Evolutionary conservation across 805 yeast genomes (phyloP).

Genomic region (Candida pini): DNA sequence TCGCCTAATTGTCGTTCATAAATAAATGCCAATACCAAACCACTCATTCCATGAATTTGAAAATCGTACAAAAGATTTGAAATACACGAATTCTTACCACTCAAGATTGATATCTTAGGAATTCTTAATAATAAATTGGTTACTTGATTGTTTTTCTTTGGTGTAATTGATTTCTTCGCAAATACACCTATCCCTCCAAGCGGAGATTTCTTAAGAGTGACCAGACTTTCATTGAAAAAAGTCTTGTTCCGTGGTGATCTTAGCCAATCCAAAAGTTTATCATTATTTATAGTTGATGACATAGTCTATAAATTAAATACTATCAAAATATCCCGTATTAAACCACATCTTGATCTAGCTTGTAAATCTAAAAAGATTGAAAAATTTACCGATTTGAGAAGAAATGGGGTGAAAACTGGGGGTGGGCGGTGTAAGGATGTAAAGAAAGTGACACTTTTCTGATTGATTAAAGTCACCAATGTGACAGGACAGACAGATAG

Average conservation of each 20-base stretch:
- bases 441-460: too few species aligned
- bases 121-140: slow-evolving; percentile 42
- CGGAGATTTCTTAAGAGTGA: slow-evolving; percentile 41
- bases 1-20: slow-evolving; percentile 58
- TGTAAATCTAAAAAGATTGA: too few species aligned
- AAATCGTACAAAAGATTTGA: slow-evolving; percentile 63
- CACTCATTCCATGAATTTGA: slow-evolving; percentile 57
- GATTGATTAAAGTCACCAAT: too few species aligned
- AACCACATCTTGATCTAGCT: too few species aligned
- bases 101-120: slow-evolving; percentile 55
- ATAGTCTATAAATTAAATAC: too few species aligned
- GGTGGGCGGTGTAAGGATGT: too few species aligned
- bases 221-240: slow-evolving; percentile 42
- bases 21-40: slow-evolving; percentile 60
- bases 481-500: too few species aligned
- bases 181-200: slow-evolving; percentile 75
- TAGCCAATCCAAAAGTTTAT: slow-evolving; percentile 48
- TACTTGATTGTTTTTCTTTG: slow-evolving; percentile 24
- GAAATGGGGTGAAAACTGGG: too few species aligned
- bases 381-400: too few species aligned
- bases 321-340: too few species aligned
- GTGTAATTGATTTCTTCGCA: slow-evolving; percentile 39
- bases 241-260: slow-evolving; percentile 38
- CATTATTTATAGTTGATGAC: slow-evolving; percentile 27
- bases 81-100: slow-evolving; percentile 54